Conservation (phyloP, 2,329 filamentous ascomycete genomes). For the Nigrograna mackinnonii region DNA sequence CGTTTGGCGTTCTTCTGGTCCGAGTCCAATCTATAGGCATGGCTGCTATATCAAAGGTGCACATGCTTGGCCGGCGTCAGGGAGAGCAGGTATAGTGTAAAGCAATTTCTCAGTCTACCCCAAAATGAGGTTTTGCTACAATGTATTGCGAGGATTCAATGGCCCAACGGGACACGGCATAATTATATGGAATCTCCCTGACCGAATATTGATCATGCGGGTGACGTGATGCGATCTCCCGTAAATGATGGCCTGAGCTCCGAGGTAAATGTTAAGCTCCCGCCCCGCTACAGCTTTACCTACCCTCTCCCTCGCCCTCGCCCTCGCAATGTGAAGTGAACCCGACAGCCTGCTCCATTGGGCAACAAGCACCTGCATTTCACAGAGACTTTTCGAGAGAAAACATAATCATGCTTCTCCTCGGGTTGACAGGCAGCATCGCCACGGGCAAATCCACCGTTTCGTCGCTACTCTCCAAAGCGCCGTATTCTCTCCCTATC, state of each 20-base stretch:
- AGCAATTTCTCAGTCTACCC: too few relatives aligned
- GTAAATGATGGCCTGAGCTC: slow-evolving; percentile 14
- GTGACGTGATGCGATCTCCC: too few relatives aligned
- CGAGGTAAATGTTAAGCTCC: slow-evolving; percentile 12
- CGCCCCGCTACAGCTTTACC: slow-evolving; percentile 8
- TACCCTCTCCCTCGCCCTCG: slow-evolving; percentile 3
- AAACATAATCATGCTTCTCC: slow-evolving; percentile 73
- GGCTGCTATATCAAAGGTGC: background rate
- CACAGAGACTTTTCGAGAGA: background rate
- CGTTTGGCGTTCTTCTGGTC: slow-evolving; percentile 1
- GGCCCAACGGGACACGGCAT: too few relatives aligned
- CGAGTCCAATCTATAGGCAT: background rate
- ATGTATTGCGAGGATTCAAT: too few relatives aligned
- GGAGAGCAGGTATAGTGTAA: too few relatives aligned
- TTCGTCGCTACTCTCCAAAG: slow-evolving; percentile 75
- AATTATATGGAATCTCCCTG: too few relatives aligned
- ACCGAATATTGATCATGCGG: too few relatives aligned
- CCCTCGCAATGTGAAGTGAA: slow-evolving; percentile 10
- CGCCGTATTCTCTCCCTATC: slow-evolving; percentile 85
- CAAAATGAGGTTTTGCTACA: too few relatives aligned
- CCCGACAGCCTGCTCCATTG: too few relatives aligned
- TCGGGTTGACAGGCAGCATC: slow-evolving; percentile 95
- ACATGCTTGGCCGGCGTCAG: background rate
- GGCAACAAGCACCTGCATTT: background rate
- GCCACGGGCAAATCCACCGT: slow-evolving; percentile 98